Conservation (phyloP, 2,329 filamentous ascomycete genomes). For the Blastomyces emzantsi region DNA sequence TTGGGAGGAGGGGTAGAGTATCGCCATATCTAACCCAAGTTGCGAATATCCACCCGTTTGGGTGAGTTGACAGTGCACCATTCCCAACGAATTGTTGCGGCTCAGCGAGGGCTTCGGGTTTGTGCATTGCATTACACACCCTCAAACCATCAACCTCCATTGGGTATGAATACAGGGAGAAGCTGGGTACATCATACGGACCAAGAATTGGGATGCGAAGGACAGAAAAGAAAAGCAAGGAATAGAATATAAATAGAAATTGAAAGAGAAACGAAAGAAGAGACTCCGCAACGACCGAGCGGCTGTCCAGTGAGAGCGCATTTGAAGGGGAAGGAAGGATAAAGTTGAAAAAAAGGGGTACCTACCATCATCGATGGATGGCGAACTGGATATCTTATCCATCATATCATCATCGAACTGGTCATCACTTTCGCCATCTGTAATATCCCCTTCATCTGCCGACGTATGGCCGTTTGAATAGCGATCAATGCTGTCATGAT, state of each 20-base stretch:
- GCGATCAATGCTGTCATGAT: slow-evolving; percentile 11
- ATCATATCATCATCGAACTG: slow-evolving; percentile 87
- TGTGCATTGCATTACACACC: background rate
- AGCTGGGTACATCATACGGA: background rate
- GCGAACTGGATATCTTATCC: slow-evolving; percentile 98
- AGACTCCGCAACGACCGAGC: background rate
- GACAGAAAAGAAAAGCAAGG: background rate
- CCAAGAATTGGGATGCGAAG: background rate
- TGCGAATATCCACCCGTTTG: background rate
- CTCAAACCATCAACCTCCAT: background rate
- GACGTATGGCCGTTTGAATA: slow-evolving; percentile 2
- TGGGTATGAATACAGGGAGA: background rate
- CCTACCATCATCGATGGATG: slow-evolving; percentile 98
- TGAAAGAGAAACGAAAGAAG: background rate
- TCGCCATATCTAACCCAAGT: background rate
- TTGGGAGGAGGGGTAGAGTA: background rate
- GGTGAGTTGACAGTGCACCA: background rate
- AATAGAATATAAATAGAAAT: background rate
- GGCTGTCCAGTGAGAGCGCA: background rate
- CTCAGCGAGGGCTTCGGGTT: background rate
- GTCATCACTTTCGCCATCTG: slow-evolving; percentile 49
- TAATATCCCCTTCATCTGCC: slow-evolving; percentile 25
- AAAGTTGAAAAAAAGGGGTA: slow-evolving; percentile 27
- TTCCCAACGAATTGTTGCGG: background rate
- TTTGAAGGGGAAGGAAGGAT: background rate